Conservation (phyloP, 139 green algal species). For the Coccomyxa sp. region DNA sequence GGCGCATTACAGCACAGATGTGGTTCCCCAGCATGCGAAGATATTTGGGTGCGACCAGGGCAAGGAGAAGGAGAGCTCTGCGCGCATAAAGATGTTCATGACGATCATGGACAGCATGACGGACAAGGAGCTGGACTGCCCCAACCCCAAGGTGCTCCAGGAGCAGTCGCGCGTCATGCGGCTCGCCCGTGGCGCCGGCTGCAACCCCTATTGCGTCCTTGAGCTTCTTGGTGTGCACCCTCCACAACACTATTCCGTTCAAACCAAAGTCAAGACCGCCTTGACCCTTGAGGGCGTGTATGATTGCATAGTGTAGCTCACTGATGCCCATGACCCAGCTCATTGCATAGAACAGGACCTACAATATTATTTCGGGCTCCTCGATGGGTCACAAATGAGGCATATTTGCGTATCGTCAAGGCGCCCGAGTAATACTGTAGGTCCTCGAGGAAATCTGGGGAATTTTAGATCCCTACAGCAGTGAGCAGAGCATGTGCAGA, state of each 20-base stretch:
- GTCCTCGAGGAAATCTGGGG: no score
- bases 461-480: no score
- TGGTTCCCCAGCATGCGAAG: no score
- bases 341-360: background rate
- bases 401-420: no score
- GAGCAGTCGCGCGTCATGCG: constrained; percentile 47
- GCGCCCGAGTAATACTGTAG: no score
- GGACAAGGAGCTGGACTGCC: constrained; percentile 69
- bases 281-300: background rate
- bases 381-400: background rate
- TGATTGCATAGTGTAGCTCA: background rate
- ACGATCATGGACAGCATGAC: constrained; percentile 99
- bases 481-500: no score
- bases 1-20: no score
- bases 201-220: constrained; percentile 42
- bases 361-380: background rate
- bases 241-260: background rate
- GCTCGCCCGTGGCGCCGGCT: constrained; percentile 50
- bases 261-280: background rate
- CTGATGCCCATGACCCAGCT: background rate
- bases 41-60: constrained; percentile 23
- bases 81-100: constrained; percentile 89
- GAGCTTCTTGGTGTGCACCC: constrained; percentile 49
- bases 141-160: constrained; percentile 43
- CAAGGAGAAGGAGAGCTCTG: constrained; percentile 82